Evolutionary conservation across 129 eudicot genomes (phyloP).

Genomic region (Calendula officinalis): DNA sequence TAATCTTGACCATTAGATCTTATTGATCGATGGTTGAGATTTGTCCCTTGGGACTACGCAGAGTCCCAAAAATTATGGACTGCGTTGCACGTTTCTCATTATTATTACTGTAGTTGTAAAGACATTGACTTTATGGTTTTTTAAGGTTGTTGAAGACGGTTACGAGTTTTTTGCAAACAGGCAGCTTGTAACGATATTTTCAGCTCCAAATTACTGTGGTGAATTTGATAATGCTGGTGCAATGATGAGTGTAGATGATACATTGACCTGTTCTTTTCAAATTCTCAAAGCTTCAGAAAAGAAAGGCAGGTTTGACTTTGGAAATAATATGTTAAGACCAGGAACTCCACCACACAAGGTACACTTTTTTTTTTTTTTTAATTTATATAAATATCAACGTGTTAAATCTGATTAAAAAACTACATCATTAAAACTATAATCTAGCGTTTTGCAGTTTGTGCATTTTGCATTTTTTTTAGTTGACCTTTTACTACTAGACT

Average conservation of each 20-base stretch:
- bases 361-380: not conserved
- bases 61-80: too few species aligned
- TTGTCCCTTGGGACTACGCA: too few species aligned
- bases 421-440: not conserved
- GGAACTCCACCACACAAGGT: slow-evolving; percentile 74
- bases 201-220: slow-evolving; percentile 69
- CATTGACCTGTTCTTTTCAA: slow-evolving; percentile 60
- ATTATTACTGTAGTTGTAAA: slow-evolving; percentile 15
- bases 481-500: too few species aligned
- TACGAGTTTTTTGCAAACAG: slow-evolving; percentile 66
- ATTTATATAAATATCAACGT: not conserved
- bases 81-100: too few species aligned
- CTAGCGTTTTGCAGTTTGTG: not conserved
- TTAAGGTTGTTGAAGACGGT: slow-evolving; percentile 70
- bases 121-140: slow-evolving; percentile 9
- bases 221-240: slow-evolving; percentile 73
- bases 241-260: slow-evolving; percentile 70
- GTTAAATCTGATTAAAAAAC: not conserved
- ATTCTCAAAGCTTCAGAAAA: slow-evolving; percentile 58
- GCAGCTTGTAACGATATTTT: slow-evolving; percentile 62
- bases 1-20: too few species aligned
- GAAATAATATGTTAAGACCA: slow-evolving; percentile 56
- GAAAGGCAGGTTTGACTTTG: slow-evolving; percentile 64
- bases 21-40: too few species aligned
- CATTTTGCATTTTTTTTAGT: not conserved